Evolutionary conservation across 192 early-diverging fungal genomes (phyloP), one percentile per base, ranked within the genome.

Genomic region (Coemansia sp.): DNA sequence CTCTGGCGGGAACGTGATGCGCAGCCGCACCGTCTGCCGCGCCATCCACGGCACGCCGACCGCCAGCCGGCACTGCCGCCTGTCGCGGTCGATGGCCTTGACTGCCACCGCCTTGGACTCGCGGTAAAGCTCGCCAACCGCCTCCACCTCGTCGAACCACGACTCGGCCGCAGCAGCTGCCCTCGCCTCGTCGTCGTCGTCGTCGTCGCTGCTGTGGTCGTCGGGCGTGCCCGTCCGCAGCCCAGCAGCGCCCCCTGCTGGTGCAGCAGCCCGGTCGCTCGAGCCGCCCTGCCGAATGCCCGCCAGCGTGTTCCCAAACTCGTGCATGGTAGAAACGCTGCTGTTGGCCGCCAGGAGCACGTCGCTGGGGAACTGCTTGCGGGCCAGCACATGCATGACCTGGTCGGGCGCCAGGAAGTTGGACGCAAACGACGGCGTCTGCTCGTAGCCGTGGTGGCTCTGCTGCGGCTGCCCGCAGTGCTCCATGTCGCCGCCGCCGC

Each of bases 191-290:
- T 62, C 70, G 22, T 79, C 71, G 35, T 67, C 71, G 42, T 73
- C 77, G 27, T 79, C 76, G 43, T 79, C 76, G 58, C 77, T 79
- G 63, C 71, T 79, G 53, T 57, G 77, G 60, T 79, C 77, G 38
- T 71, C 77, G 0, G 65, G 49, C 8, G 67, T 75, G 74, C 56
- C 58, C 10, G 68, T 54, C 2, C 68, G 59, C 14, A 35, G n/a
- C n/a, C n/a, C n/a, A 9, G 3, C 11, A 22, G 20, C 14, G 22
- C 24, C 24, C 47, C 20, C 24, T 51, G 12, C 3, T n/a, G n/a
- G n/a, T n/a, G n/a, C n/a, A n/a, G n/a, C n/a, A n/a, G n/a, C n/a
- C n/a, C n/a, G n/a, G 53, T 56, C 53, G 5, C 27, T 17, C 31
- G 24, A 67, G 60, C 46, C 53, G 19, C 63, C 60, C 27, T 59